A percentile compares a stretch with the other conserved stretches of the same genome.
phyloP scores from a whole-genome alignment of 768 basidiomycete genomes.

The Amanita rimosa region DNA sequence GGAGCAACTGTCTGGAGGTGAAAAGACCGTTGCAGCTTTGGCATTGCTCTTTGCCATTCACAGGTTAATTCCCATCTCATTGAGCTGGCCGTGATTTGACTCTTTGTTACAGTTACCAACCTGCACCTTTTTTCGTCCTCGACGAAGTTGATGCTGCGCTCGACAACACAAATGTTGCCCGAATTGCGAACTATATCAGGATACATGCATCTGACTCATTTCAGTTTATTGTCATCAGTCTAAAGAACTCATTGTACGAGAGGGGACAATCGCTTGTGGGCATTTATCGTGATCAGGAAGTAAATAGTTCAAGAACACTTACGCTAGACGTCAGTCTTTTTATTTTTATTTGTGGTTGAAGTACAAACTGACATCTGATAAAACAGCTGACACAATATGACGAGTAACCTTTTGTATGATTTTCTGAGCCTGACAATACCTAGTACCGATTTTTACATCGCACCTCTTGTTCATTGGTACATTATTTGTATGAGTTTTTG shows the following conservation, averaged over 20 bases:
- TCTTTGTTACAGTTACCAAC: conserved; percentile 63
- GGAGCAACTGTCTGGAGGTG: conserved; percentile 97
- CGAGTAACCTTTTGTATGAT: not conserved
- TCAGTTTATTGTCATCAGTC: conserved; percentile 96
- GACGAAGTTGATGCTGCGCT: conserved; percentile 97
- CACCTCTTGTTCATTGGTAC: not conserved
- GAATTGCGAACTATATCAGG: conserved; percentile 89
- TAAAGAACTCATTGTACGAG: conserved; percentile 91
- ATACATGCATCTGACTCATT: conserved; percentile 73
- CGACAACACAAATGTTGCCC: conserved; percentile 97
- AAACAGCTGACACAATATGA: conserved; percentile 2
- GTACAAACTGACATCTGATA: not conserved
- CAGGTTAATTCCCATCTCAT: conserved; percentile 34
- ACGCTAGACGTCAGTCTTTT: conserved; percentile 69
- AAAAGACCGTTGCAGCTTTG: conserved; percentile 97
- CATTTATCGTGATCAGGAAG: conserved; percentile 88
- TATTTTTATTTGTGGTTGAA: not conserved
- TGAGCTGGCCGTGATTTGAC: not conserved
- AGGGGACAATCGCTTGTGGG: conserved; percentile 85
- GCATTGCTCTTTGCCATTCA: conserved; percentile 95
- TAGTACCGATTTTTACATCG: no score
- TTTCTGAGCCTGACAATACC: not conserved
- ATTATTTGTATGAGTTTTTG: not conserved
- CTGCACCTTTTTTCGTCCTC: conserved; percentile 96
- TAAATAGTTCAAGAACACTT: conserved; percentile 84